These are phyloP conservation scores for Biscogniauxia marginata DNA, from an alignment of 2,329 filamentous ascomycete genomes.

Conservation along the genomic window DNA sequence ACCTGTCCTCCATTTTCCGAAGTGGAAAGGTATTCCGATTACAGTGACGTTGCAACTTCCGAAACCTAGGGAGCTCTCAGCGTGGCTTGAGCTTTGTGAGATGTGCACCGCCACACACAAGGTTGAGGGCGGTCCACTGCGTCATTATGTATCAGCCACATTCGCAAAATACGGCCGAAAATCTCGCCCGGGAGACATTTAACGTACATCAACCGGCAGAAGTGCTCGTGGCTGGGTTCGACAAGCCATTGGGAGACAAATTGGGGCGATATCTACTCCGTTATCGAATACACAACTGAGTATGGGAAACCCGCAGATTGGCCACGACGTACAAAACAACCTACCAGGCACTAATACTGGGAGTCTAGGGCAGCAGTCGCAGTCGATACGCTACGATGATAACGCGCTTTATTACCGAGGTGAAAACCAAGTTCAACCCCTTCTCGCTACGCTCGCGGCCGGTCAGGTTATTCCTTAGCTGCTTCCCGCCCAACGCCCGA, in stretches of 20 bases:
- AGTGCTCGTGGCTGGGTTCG: too few species aligned
- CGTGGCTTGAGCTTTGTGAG: neutral
- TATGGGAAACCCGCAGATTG: too few species aligned
- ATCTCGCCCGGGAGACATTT: neutral
- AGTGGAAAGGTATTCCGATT: neutral
- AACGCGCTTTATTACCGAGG: constrained; percentile 80
- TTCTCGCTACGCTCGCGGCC: constrained; percentile 79
- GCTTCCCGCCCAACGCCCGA: constrained; percentile 78
- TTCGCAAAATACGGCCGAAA: neutral
- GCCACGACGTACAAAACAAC: too few species aligned
- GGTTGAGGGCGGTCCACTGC: too few species aligned
- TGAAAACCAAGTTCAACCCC: constrained; percentile 89
- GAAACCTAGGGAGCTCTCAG: neutral
- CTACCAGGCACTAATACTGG: too few species aligned
- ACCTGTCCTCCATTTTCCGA: neutral
- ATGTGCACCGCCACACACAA: neutral
- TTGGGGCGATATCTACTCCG: too few species aligned
- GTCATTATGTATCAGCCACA: too few species aligned
- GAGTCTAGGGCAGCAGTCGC: too few species aligned
- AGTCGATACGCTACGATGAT: constrained; percentile 72
- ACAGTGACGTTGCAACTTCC: constrained; percentile 8
- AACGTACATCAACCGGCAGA: too few species aligned
- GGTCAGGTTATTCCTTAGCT: constrained; percentile 82
- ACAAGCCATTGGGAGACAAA: neutral
- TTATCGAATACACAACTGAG: constrained; percentile 3